phyloP scores from a whole-genome alignment of 331 rosid species.

The Quercus lobata region DNA sequence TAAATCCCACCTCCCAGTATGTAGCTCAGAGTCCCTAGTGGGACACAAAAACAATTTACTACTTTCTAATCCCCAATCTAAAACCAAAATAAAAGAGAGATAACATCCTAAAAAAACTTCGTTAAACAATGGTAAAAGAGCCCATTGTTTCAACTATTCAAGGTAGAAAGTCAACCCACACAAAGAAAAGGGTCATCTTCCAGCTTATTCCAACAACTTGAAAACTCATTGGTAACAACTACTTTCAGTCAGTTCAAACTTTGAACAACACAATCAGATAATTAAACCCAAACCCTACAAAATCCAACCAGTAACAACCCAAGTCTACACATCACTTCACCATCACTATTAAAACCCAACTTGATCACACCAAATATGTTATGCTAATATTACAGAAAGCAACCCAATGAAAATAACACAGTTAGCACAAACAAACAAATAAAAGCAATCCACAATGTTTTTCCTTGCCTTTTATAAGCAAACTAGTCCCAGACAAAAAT shows the following conservation, averaged over 20 bases:
- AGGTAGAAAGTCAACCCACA: not conserved
- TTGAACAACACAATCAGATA: not conserved
- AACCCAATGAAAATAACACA: not conserved
- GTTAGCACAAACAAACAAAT: not conserved
- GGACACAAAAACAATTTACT: no score
- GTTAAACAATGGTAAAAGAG: not conserved
- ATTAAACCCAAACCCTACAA: not conserved
- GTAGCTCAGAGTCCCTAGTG: no score
- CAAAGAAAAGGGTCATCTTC: not conserved
- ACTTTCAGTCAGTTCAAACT: not conserved
- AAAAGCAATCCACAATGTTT: no score
- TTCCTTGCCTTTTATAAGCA: no score
- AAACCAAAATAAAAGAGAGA: not conserved
- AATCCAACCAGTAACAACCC: no score
- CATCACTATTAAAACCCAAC: not conserved
- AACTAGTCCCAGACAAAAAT: no score
- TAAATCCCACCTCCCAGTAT: not conserved
- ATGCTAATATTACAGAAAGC: not conserved
- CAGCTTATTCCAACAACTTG: not conserved
- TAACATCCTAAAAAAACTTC: no score
- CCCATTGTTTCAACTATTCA: not conserved
- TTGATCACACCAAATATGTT: not conserved
- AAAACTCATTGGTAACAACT: not conserved
- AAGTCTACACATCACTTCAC: not conserved
- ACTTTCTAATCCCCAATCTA: conserved; percentile 1